Evolutionary conservation across 2,329 filamentous ascomycete genomes (phyloP), one percentile per base, ranked within the genome.

Genomic region (Gnomoniopsis smithogilvyi): DNA sequence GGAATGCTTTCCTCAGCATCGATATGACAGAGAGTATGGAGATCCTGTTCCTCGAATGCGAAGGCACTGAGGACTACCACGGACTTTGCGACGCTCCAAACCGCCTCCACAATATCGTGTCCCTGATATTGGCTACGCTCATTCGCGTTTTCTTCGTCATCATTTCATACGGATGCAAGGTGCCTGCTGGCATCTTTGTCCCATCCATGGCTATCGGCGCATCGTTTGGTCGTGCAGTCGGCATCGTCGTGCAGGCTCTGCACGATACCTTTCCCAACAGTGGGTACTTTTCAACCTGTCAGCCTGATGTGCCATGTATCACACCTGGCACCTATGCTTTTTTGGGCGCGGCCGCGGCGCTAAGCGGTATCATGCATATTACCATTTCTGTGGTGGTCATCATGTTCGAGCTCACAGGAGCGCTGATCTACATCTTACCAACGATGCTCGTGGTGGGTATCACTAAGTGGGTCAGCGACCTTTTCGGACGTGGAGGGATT

Each of bases 21-120:
- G 96, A 99, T 74, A 98, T 99, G 95, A 97, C 95, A 0, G 94
- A 98, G 77, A 96, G 92, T 77, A 98, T 99, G 95, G 93, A 98
- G 72, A 96, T 97, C 63, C 77, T 99, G 12, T 99, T 99, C 72
- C 82, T 90, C 15, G 95, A 99, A 70, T 99, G 95, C 67, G 91
- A 96, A 69, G 92, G 90, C 6, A 88, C 82, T 21, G 90, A 96
- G 70, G 91, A 94, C 69, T 97, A 96, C 66, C 86, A 96, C 63
- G 90, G 90, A 6, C 84, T 99, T 17, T 99, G 95, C 80, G 90
- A 97, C 72, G 71, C 81, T 3, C 79, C 90, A 54, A 88, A 90
- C 66, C 86, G 92, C 24, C 88, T 88, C 80, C 79, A 80, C 56
- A 96, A 96, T 76, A 85, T 97, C 7, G 68, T 90, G 17, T 94